Conservation (phyloP, 768 basidiomycete genomes). For the Collybia nuda region DNA sequence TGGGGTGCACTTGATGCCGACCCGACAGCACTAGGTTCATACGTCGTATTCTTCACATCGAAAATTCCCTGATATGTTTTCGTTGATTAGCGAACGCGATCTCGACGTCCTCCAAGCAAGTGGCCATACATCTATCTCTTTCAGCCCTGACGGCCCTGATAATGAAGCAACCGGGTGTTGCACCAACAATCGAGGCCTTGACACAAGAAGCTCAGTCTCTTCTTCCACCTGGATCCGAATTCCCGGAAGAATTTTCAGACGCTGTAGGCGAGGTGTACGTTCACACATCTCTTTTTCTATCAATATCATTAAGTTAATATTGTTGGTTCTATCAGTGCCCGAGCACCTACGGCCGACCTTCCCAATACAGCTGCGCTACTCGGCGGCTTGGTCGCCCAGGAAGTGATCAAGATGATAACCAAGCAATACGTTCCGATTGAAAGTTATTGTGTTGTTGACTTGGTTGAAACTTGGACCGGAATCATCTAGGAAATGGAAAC, state of each 20-base stretch:
- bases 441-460: constrained; percentile 82
- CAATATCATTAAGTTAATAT: constrained; percentile 10
- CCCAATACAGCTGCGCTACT: constrained; percentile 94
- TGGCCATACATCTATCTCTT: constrained; percentile 73
- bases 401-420: constrained; percentile 96
- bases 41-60: not conserved
- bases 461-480: constrained; percentile 79
- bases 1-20: constrained; percentile 61
- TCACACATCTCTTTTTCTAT: not conserved
- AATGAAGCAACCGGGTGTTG: constrained; percentile 25
- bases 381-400: constrained; percentile 93
- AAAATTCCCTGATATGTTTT: not conserved
- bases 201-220: constrained; percentile 48
- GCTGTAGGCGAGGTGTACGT: constrained; percentile 81
- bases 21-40: constrained; percentile 47
- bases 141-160: constrained; percentile 50
- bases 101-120: constrained; percentile 46
- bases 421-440: constrained; percentile 92
- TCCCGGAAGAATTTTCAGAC: constrained; percentile 56
- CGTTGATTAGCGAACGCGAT: constrained; percentile 38
- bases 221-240: constrained; percentile 45
- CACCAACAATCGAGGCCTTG: constrained; percentile 51
- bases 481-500: constrained; percentile 28
- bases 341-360: constrained; percentile 80
- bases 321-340: constrained; percentile 46